phyloP scores from a whole-genome alignment of 768 basidiomycete species.

The Ramaria rubella region DNA sequence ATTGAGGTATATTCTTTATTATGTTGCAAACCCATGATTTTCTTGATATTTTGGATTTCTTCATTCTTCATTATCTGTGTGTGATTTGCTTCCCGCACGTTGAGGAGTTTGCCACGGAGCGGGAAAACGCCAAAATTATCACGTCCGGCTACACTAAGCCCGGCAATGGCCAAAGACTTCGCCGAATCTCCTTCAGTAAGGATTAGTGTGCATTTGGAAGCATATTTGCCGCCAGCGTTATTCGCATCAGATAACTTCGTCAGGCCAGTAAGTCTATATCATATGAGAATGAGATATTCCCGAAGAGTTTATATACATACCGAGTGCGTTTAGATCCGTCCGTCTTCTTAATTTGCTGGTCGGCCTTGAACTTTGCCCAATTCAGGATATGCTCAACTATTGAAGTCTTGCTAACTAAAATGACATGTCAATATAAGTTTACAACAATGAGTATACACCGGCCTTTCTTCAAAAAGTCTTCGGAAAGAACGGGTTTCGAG shows the following conservation, averaged over 20 bases:
- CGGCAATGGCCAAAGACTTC: conserved; percentile 92
- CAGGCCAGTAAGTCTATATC: conserved; percentile 72
- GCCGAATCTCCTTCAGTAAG: conserved; percentile 99
- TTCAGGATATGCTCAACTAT: conserved; percentile 89
- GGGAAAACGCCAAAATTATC: conserved; percentile 98
- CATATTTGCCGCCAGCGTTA: conserved; percentile 84
- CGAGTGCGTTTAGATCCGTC: conserved; percentile 87
- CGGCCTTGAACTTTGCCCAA: conserved; percentile 97
- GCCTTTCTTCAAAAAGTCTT: conserved; percentile 98
- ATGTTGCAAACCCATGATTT: conserved; percentile 94
- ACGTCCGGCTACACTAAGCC: conserved; percentile 89
- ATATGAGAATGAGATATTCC: neutral
- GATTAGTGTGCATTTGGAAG: conserved; percentile 84
- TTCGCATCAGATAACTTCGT: conserved; percentile 96
- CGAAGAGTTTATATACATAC: conserved; percentile 34
- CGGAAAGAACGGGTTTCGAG: conserved; percentile 73
- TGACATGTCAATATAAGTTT: neutral
- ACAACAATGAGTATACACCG: conserved; percentile 12
- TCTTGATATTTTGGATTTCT: conserved; percentile 95
- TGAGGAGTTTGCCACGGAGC: conserved; percentile 90
- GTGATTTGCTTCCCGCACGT: conserved; percentile 93
- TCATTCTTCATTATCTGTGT: conserved; percentile 98
- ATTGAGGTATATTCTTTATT: conserved; percentile 78
- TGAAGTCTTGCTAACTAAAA: conserved; percentile 73
- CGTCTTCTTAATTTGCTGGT: conserved; percentile 92